Conservation (phyloP, 192 early-diverging fungal genomes). For the Rhizophagus clarus region DNA sequence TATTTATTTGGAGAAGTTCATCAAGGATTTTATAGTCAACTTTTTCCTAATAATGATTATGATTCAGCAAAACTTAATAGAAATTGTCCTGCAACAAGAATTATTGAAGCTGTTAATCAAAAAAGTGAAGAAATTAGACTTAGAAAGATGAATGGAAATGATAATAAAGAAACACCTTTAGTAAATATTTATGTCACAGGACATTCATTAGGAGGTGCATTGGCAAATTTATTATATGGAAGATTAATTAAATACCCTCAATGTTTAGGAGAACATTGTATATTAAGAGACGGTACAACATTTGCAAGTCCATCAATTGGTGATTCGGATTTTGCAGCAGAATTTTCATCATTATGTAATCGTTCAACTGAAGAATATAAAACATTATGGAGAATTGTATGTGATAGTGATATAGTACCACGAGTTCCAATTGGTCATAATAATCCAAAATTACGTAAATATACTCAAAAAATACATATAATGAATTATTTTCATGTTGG, state of each 20-base stretch:
- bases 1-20: conserved; percentile 55
- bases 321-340: conserved; percentile 46
- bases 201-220: conserved; percentile 56
- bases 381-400: conserved; percentile 49
- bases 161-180: conserved; percentile 20
- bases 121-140: conserved; percentile 35
- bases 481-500: conserved; percentile 20
- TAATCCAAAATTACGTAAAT: conserved; percentile 29
- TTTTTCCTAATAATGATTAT: conserved; percentile 41
- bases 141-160: neutral
- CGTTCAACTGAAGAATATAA: conserved; percentile 26
- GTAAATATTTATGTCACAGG: conserved; percentile 56
- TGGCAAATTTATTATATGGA: conserved; percentile 47
- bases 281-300: conserved; percentile 39
- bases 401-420: conserved; percentile 48
- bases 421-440: conserved; percentile 45
- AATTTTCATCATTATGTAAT: conserved; percentile 41
- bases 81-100: conserved; percentile 48
- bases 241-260: conserved; percentile 44
- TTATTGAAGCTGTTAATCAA: conserved; percentile 41
- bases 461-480: neutral
- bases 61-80: conserved; percentile 20
- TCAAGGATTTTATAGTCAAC: conserved; percentile 53
- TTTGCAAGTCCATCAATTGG: conserved; percentile 53
- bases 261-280: conserved; percentile 4